phyloP scores from a whole-genome alignment of 2,329 filamentous ascomycete species.

The Claviceps sorghi region DNA sequence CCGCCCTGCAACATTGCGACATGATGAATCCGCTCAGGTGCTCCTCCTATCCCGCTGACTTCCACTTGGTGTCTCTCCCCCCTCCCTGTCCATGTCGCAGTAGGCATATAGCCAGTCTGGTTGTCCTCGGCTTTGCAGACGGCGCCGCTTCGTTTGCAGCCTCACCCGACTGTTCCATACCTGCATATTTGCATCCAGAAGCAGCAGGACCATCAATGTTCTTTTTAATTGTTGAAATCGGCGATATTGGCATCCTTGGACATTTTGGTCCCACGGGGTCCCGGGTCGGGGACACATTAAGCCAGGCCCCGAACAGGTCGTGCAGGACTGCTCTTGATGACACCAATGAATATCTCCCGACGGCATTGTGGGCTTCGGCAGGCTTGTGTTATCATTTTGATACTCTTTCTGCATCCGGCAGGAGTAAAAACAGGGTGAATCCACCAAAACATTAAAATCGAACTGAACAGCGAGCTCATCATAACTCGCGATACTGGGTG shows the following conservation, averaged over 20 bases:
- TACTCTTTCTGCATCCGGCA: no score
- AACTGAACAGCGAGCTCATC: no score
- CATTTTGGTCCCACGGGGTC: neutral
- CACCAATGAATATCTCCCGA: neutral
- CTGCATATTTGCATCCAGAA: no score
- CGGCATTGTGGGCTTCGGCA: no score
- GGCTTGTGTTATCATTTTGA: no score
- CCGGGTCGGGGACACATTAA: neutral
- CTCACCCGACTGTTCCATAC: no score
- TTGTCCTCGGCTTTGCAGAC: neutral
- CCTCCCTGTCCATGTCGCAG: neutral
- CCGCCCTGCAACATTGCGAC: neutral
- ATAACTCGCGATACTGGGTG: no score
- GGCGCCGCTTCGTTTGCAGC: neutral
- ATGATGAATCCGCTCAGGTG: neutral
- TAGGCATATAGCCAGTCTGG: neutral
- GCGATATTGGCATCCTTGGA: neutral
- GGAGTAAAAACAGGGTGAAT: no score
- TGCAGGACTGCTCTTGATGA: neutral
- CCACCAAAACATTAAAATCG: no score
- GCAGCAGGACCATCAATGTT: no score
- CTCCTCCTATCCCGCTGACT: no score
- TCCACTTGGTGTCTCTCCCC: no score
- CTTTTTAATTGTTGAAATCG: neutral
- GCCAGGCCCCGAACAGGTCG: neutral